Evolutionary conservation across 495 filamentous ascomycete species (phyloP).

Genomic region (Parachaetomium inaequale): DNA sequence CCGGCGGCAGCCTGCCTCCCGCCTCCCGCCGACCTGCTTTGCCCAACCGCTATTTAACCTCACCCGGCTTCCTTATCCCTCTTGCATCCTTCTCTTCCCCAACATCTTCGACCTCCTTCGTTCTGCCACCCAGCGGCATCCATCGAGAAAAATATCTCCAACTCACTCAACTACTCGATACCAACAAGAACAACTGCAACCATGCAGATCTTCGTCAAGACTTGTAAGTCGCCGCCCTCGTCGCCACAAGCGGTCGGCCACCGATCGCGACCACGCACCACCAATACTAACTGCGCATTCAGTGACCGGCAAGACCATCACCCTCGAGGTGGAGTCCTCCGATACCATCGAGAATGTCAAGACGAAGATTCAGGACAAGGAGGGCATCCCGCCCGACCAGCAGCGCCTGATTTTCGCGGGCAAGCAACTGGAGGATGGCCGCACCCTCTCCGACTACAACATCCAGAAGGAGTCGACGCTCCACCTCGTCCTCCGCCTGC

Average conservation of each 20-base stretch:
- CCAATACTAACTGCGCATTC: constrained; percentile 27
- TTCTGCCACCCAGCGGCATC: constrained; percentile 28
- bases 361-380: constrained; percentile 81
- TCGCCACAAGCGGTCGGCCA: constrained; percentile 2
- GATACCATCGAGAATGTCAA: constrained; percentile 97
- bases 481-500: constrained; percentile 92
- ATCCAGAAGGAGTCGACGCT: constrained; percentile 98
- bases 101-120: constrained; percentile 16
- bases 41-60: constrained; percentile 26
- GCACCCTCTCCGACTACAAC: constrained; percentile 88
- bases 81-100: constrained; percentile 12
- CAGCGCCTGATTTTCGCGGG: constrained; percentile 95
- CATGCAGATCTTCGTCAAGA: constrained; percentile 99
- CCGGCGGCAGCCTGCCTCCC: constrained; percentile 35
- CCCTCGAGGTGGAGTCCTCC: constrained; percentile 91
- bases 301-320: constrained; percentile 98
- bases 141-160: background rate
- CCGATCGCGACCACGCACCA: background rate
- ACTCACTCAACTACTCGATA: constrained; percentile 26
- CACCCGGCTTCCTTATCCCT: constrained; percentile 12
- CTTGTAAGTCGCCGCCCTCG: constrained; percentile 59
- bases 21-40: constrained; percentile 38
- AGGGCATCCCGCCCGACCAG: constrained; percentile 92
- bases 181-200: constrained; percentile 24
- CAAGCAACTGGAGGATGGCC: constrained; percentile 87